A percentile compares a stretch with the other conserved stretches of the same genome.
Evolutionary conservation across 1,284 basidiomycete species (phyloP).

Genomic region (Lentinus polychrous): DNA sequence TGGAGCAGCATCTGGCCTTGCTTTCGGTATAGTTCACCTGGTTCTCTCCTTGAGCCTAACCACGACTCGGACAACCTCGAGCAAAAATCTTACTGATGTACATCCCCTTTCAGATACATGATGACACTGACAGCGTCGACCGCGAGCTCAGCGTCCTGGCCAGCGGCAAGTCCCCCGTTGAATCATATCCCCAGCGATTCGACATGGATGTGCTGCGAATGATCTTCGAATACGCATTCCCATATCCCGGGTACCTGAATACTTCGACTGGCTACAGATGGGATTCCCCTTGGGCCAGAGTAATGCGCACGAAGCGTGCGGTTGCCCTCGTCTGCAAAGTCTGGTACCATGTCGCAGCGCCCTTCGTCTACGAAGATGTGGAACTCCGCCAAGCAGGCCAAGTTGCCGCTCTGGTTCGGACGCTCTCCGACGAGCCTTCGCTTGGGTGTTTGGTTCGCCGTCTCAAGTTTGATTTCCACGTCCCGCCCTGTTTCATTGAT

Average conservation of each 20-base stretch:
- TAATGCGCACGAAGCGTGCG: conserved; percentile 2
- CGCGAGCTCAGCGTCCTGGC: too few species aligned
- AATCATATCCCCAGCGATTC: not conserved
- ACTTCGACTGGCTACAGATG: conserved; percentile 1
- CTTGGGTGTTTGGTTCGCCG: not conserved
- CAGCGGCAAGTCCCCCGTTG: too few species aligned
- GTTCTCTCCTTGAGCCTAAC: too few species aligned
- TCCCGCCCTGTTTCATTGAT: not conserved
- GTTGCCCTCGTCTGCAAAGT: conserved; percentile 5
- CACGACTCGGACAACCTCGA: too few species aligned
- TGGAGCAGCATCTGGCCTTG: too few species aligned
- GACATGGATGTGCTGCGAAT: not conserved
- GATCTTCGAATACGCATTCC: conserved; percentile 3
- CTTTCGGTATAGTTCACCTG: too few species aligned
- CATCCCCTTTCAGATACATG: too few species aligned
- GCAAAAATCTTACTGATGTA: too few species aligned
- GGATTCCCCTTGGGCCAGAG: conserved; percentile 5
- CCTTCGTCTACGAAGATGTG: conserved; percentile 9
- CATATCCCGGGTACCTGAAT: conserved; percentile 4
- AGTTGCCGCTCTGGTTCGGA: conserved; percentile 4
- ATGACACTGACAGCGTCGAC: too few species aligned
- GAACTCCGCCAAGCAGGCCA: conserved; percentile 7
- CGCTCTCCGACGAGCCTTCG: not conserved
- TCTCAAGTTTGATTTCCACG: not conserved
- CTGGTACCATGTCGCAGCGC: conserved; percentile 4